Base-by-base conservation (phyloP, 169 alveolate genomes). In the Besnoitia besnoiti region DNA sequence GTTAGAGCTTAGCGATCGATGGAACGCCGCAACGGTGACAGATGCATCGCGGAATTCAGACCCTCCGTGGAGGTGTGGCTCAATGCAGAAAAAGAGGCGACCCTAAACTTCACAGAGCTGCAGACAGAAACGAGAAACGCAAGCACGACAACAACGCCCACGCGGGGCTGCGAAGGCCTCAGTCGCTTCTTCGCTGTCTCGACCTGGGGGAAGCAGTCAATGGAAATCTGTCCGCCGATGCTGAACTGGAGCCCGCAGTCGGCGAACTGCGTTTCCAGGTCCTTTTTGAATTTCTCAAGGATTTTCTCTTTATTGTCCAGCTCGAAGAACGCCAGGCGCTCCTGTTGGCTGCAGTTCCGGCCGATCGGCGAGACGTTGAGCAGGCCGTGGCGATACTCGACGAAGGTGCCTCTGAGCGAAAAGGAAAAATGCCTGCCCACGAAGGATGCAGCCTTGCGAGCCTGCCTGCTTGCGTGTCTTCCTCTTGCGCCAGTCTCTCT, bases 291-390 rank as follows among this genome's bases (percentile, higher is more conserved):
- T 42, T 94, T 92, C 88, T 95, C 95, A 90, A 98, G 95, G 62
- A 97, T 87, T 27, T 95, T 76, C 85, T 95, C 93, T 59, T 75
- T 46, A 47, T 96, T 84, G 94, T 97, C 98, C 85, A 94, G 96
- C 73, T 96, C 89, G 77, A 93, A 96, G 93, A 97, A 98, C 44
- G 96, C 98, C 55, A 96, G 96, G 91, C 99, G 95, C 90, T 97
- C 99, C 84, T 94, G 95, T 90, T 95, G 88, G 19, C 98, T 92
- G 91, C 99, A 98, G 95, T 98, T 98, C 75, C 99, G 95, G 0
- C 99, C 99, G 42, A 98, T 98, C 35, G 99, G 99, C 42, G 98
- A 97, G 37, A 99, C 93, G 90, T 99, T 99, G 35, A 99, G 76
- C 97, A 99, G 91, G n/a, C 99, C 99, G 35, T 97, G 98, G 85